Conservation (phyloP, 768 basidiomycete genomes). For the Lactarius evosmus region DNA sequence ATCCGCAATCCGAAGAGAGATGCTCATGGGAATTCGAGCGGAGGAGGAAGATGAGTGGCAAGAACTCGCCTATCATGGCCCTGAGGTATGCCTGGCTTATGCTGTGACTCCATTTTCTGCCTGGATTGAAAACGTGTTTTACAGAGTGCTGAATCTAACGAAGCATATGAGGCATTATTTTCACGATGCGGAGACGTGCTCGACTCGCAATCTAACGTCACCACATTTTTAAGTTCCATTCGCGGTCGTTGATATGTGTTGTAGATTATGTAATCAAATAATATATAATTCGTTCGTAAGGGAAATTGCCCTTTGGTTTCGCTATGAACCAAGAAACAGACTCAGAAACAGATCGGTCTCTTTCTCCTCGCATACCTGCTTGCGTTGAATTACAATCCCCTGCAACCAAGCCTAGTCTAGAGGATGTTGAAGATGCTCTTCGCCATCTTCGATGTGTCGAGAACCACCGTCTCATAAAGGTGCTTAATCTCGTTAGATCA, state of each 20-base stretch:
- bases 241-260: slow-evolving; percentile 16
- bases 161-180: slow-evolving; percentile 59
- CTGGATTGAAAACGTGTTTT: slow-evolving; percentile 19
- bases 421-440: slow-evolving; percentile 7
- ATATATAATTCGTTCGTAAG: not conserved
- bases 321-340: slow-evolving; percentile 51
- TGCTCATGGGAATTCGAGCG: slow-evolving; percentile 64
- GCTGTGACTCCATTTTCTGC: not conserved
- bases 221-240: slow-evolving; percentile 47
- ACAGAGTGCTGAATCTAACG: slow-evolving; percentile 57
- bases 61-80: slow-evolving; percentile 60
- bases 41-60: slow-evolving; percentile 82
- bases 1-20: slow-evolving; percentile 69
- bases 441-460: slow-evolving; percentile 3
- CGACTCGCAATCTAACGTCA: slow-evolving; percentile 53
- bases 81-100: slow-evolving; percentile 47
- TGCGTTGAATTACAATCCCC: not conserved
- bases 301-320: not conserved
- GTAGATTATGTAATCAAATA: slow-evolving; percentile 29
- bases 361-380: slow-evolving; percentile 25
- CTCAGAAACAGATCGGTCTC: slow-evolving; percentile 36
- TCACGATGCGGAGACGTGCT: slow-evolving; percentile 52
- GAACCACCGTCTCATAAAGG: slow-evolving; percentile 11
- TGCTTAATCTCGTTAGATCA: slow-evolving; percentile 11
- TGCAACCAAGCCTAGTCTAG: not conserved